These are phyloP conservation scores for Perkinsus chesapeaki DNA, from an alignment of 169 alveolate species.

Conservation along the genomic window DNA sequence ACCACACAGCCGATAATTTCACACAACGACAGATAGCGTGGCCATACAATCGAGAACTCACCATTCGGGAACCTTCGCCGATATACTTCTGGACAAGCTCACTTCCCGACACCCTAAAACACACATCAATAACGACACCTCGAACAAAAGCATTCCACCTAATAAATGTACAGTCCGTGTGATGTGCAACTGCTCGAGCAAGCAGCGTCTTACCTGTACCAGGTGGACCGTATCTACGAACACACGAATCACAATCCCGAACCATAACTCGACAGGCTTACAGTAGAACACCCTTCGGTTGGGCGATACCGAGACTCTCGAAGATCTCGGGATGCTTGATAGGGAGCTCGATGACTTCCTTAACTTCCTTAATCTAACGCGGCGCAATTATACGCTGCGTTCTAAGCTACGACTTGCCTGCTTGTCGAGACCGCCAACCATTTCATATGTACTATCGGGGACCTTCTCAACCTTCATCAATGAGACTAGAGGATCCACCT, in stretches of 20 bases:
- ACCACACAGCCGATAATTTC: background rate
- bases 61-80: conserved; percentile 98
- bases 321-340: conserved; percentile 98
- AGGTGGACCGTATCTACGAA: conserved; percentile 42
- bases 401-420: conserved; percentile 53
- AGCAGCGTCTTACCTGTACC: conserved; percentile 88
- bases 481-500: conserved; percentile 97
- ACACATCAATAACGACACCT: conserved; percentile 70
- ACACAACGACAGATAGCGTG: conserved; percentile 82
- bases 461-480: conserved; percentile 99
- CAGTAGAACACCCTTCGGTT: conserved; percentile 70
- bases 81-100: conserved; percentile 84
- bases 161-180: conserved; percentile 90
- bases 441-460: conserved; percentile 97
- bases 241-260: background rate
- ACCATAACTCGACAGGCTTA: background rate
- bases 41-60: conserved; percentile 95
- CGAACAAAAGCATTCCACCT: conserved; percentile 91
- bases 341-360: conserved; percentile 99
- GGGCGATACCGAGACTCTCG: conserved; percentile 94
- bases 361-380: conserved; percentile 88
- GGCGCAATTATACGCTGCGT: background rate
- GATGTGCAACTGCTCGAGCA: conserved; percentile 97
- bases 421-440: conserved; percentile 98
- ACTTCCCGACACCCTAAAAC: conserved; percentile 90